These are phyloP conservation scores for Termitomyces sp. DNA, from an alignment of 768 basidiomycete genomes.

Conservation along the genomic window DNA sequence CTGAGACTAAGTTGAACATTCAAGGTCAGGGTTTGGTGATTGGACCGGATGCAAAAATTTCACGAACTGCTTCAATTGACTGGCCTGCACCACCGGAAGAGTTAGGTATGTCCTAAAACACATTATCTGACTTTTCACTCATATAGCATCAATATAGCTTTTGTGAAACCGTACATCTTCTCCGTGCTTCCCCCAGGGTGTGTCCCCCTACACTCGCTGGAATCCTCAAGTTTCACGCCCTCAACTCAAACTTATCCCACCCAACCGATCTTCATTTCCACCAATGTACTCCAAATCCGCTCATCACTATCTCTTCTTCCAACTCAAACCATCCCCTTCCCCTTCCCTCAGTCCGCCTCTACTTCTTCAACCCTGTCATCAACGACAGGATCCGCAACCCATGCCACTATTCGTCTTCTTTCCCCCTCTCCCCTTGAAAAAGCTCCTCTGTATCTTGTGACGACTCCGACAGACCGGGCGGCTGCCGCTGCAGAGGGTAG, in stretches of 20 bases:
- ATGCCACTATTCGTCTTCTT: conserved; percentile 59
- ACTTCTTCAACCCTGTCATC: conserved; percentile 18
- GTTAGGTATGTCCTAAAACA: conserved; percentile 35
- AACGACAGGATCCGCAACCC: conserved; percentile 21
- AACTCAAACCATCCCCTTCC: conserved; percentile 60
- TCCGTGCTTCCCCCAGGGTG: conserved; percentile 69
- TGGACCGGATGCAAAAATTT: conserved; percentile 50
- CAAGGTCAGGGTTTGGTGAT: conserved; percentile 68
- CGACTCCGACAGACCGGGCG: conserved; percentile 70
- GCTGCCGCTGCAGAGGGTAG: conserved; percentile 65
- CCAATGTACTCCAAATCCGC: conserved; percentile 62
- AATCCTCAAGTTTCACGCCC: conserved; percentile 16
- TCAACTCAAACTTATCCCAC: conserved; percentile 21
- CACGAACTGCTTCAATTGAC: conserved; percentile 44
- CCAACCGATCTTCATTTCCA: conserved; percentile 37
- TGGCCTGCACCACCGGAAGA: conserved; percentile 87
- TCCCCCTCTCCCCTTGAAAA: conserved; percentile 47
- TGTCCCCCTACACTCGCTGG: conserved; percentile 27
- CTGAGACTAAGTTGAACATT: background rate
- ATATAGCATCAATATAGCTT: conserved; percentile 35
- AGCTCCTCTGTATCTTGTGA: conserved; percentile 55
- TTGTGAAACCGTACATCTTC: conserved; percentile 72
- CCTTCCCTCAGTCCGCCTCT: conserved; percentile 37
- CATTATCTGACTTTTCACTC: background rate
- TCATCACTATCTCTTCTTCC: conserved; percentile 62